Conservation (phyloP, 108 stramenopile genomes). For the Cyclotella distinguenda region DNA sequence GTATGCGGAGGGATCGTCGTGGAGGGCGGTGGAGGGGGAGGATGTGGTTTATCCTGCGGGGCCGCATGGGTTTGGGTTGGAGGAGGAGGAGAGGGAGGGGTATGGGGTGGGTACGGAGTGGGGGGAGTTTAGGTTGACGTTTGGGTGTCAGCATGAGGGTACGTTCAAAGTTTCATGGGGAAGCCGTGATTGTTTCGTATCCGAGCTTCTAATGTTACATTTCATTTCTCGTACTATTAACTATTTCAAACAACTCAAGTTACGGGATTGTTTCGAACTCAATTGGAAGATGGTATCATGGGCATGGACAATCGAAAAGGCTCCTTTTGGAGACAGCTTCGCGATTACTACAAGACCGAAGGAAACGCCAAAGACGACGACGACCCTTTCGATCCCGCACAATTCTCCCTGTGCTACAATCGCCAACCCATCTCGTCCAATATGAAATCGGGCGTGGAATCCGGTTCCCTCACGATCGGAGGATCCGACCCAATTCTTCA, state of each 20-base stretch:
- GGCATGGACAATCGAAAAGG: slow-evolving; percentile 55
- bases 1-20: slow-evolving; percentile 63
- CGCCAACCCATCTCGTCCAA: slow-evolving; percentile 37
- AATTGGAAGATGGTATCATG: slow-evolving; percentile 93
- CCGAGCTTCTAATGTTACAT: too few relatives aligned
- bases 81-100: slow-evolving; percentile 5
- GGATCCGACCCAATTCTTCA: slow-evolving; percentile 38
- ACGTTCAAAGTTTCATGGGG: too few relatives aligned
- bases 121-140: slow-evolving; percentile 67
- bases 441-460: slow-evolving; percentile 35
- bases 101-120: slow-evolving; percentile 28
- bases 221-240: neutral
- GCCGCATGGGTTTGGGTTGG: slow-evolving; percentile 22
- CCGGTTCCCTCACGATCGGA: slow-evolving; percentile 41
- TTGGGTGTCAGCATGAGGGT: slow-evolving; percentile 98
- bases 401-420: slow-evolving; percentile 67
- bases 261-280: slow-evolving; percentile 87
- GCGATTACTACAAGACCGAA: slow-evolving; percentile 25
- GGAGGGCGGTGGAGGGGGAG: slow-evolving; percentile 56
- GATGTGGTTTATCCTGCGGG: slow-evolving; percentile 60
- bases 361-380: neutral
- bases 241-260: slow-evolving; percentile 3
- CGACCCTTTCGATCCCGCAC: slow-evolving; percentile 42
- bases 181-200: too few relatives aligned
- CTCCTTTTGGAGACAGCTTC: slow-evolving; percentile 67